phyloP scores from a whole-genome alignment of 441 rosid genomes.

The Euphorbia celastroides region DNA sequence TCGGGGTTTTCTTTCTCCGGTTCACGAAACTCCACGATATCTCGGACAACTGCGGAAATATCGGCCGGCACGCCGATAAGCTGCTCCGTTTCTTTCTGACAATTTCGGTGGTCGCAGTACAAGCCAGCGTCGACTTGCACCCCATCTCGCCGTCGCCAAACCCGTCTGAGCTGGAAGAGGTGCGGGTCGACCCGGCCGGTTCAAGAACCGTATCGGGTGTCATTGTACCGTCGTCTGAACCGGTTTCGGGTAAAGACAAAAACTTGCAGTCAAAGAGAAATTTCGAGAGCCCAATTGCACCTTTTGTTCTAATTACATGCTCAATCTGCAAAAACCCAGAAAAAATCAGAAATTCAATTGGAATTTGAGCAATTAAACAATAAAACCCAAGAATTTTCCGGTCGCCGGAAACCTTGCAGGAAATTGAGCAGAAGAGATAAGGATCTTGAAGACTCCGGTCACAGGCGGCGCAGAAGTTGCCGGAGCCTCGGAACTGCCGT shows the following conservation, averaged over 20 bases:
- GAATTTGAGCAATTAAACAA: not conserved
- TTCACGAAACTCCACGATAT: constrained; percentile 44
- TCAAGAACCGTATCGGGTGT: constrained; percentile 68
- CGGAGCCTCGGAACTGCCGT: constrained; percentile 62
- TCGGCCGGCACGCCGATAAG: constrained; percentile 43
- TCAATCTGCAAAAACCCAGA: constrained; percentile 35
- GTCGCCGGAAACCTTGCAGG: constrained; percentile 60
- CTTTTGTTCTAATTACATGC: constrained; percentile 45
- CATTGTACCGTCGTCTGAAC: constrained; percentile 37
- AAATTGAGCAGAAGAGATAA: constrained; percentile 70
- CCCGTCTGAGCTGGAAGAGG: constrained; percentile 55
- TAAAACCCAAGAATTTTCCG: not conserved
- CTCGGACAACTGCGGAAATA: constrained; percentile 36
- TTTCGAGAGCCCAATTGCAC: constrained; percentile 48
- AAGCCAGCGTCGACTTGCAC: constrained; percentile 41
- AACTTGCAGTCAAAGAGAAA: constrained; percentile 59
- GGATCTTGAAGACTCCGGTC: constrained; percentile 71
- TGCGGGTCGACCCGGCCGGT: constrained; percentile 41
- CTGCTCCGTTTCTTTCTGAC: constrained; percentile 79
- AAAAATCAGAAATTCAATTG: constrained; percentile 9
- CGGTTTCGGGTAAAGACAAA: constrained; percentile 48
- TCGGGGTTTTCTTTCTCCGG: constrained; percentile 76
- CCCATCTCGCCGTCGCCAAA: constrained; percentile 40
- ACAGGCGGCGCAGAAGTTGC: constrained; percentile 63
- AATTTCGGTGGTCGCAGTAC: constrained; percentile 62